Percentiles rank a stretch among this genome's conserved stretches.
Evolutionary conservation across 768 basidiomycete genomes (phyloP).

Genomic region (Crepidotus variabilis): DNA sequence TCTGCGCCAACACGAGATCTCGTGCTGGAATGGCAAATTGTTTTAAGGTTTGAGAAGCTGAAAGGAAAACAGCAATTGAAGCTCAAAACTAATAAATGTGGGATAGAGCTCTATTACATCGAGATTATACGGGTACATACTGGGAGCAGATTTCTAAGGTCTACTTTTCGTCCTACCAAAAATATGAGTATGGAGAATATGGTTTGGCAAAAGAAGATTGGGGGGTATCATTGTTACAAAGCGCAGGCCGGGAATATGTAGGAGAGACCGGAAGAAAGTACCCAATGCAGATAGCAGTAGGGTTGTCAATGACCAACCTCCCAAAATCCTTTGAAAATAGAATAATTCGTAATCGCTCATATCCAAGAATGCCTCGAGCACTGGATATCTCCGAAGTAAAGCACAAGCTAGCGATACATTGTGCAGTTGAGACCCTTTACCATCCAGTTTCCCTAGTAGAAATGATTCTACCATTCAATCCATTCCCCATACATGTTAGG

Average conservation of each 20-base stretch:
- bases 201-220: background rate
- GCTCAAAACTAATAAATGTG: too few relatives aligned
- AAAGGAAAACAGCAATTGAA: too few relatives aligned
- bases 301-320: background rate
- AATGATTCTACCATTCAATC: slow-evolving; percentile 31
- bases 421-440: background rate
- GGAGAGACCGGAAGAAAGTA: background rate
- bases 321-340: background rate
- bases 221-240: background rate
- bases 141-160: background rate
- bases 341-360: background rate
- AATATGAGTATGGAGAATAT: background rate
- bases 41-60: too few relatives aligned
- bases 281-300: background rate
- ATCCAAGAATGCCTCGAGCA: too few relatives aligned
- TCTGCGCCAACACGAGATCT: too few relatives aligned
- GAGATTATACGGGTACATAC: background rate
- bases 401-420: background rate
- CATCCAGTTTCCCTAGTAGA: background rate
- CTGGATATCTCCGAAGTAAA: too few relatives aligned
- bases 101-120: background rate
- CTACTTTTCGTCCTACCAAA: background rate
- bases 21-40: too few relatives aligned
- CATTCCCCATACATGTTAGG: slow-evolving; percentile 95
- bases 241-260: background rate